A percentile compares a stretch with the other conserved stretches of the same genome.
phyloP scores from a whole-genome alignment of 768 basidiomycete genomes.

The Pleurotus tuber-regium region DNA sequence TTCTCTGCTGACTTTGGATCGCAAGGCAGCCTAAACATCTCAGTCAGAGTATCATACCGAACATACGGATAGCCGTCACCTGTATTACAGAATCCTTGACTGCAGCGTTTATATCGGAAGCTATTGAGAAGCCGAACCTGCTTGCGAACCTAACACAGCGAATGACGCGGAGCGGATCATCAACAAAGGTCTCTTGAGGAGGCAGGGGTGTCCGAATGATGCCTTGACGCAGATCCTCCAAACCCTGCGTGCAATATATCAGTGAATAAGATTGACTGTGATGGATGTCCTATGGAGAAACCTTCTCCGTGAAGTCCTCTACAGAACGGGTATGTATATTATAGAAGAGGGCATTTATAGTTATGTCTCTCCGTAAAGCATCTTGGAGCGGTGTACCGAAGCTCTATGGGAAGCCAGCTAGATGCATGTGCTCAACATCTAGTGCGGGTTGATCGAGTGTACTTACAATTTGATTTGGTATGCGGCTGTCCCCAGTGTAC shows the following conservation, averaged over 20 bases:
- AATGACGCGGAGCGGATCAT: constrained; percentile 92
- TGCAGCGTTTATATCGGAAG: constrained; percentile 61
- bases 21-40: constrained; percentile 55
- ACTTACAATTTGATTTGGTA: constrained; percentile 84
- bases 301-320: constrained; percentile 86
- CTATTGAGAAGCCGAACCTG: constrained; percentile 81
- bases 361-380: constrained; percentile 86
- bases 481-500: constrained; percentile 84
- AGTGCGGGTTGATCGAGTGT: neutral
- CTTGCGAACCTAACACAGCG: constrained; percentile 91
- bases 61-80: too few species aligned
- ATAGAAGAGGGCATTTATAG: constrained; percentile 96
- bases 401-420: constrained; percentile 42
- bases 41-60: too few species aligned
- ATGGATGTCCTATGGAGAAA: constrained; percentile 21
- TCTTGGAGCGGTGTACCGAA: constrained; percentile 94
- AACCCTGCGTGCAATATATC: constrained; percentile 49
- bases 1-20: constrained; percentile 84
- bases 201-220: constrained; percentile 87
- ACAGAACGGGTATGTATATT: constrained; percentile 84
- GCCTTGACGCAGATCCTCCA: constrained; percentile 77
- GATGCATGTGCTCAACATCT: neutral
- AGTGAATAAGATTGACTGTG: neutral
- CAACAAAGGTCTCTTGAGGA: constrained; percentile 84
- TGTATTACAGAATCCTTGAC: constrained; percentile 62